Evolutionary conservation across 108 stramenopile species (phyloP), one percentile per base, ranked within the genome.

Genomic region (Cyclotella sp.): DNA sequence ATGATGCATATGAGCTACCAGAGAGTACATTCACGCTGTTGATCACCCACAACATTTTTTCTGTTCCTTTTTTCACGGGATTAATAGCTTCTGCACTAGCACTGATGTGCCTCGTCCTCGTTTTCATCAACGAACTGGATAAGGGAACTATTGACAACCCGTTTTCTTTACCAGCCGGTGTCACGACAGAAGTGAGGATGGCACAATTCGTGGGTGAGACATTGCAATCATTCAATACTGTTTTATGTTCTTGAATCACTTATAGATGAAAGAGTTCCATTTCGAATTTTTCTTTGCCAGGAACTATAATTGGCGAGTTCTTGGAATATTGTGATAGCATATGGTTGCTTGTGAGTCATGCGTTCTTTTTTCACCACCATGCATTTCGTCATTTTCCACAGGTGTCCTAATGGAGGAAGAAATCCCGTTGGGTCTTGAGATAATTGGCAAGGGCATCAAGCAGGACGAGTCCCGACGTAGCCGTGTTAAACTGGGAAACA

Each of bases 1-100:
- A 53, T 64, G 66, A 76, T 15, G 1, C 18, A 6, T 77, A 41
- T 16, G 68, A 77, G 64, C 5, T 77, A n/a, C 76, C 76, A 1
- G 76, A 77, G n/a, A 69, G 68, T 42, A 77, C 78, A 1, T 79
- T 47, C 42, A 79, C 70, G 19, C 54, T 79, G 13, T 44, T 79
- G 43, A 62, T 53, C 8, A 67, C 78, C 0, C 52, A 64, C 28
- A 18, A 40, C 0, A 64, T 72, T 15, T n/a, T 46, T 42, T 79
- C 78, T 18, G 9, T 60, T 26, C 47, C 64, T 9, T 79, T 79
- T 43, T 27, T 18, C n/a, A 26, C 65, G 21, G 78, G 63, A 0
- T 24, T 66, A 8, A 22, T 70, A 16, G 52, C 63, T 19, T 52
- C 18, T 27, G 34, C 43, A 0, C 44, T 79, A 15, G 51, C 61